These are phyloP conservation scores for Vicia sativa DNA, from an alignment of 306 rosid species.

Conservation along the genomic window DNA sequence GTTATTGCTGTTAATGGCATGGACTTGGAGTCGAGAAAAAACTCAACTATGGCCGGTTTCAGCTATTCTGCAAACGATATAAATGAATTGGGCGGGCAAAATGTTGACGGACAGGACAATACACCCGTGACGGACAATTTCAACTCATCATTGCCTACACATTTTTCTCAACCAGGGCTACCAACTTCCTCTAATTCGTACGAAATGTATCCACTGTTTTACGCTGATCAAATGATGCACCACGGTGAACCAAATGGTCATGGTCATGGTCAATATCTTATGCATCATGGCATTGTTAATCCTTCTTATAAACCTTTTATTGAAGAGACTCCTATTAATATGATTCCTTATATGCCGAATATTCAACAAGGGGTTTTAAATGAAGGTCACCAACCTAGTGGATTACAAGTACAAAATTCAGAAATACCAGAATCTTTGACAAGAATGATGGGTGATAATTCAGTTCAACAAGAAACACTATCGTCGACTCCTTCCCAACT, in stretches of 20 bases:
- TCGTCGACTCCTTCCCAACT: constrained; percentile 43
- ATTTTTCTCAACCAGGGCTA: constrained; percentile 50
- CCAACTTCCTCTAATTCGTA: constrained; percentile 52
- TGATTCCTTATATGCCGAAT: constrained; percentile 41
- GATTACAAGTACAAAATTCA: constrained; percentile 45
- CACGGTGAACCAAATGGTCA: constrained; percentile 46
- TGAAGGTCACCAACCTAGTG: constrained; percentile 42
- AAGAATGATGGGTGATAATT: constrained; percentile 49
- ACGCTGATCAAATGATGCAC: constrained; percentile 48
- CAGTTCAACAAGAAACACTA: constrained; percentile 45
- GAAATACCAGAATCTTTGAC: constrained; percentile 47
- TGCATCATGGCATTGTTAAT: constrained; percentile 40
- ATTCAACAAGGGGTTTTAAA: constrained; percentile 47
- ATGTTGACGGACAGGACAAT: constrained; percentile 45
- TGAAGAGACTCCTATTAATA: constrained; percentile 44
- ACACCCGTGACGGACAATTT: constrained; percentile 39
- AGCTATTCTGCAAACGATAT: constrained; percentile 55
- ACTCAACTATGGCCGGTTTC: constrained; percentile 53
- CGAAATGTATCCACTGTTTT: constrained; percentile 43
- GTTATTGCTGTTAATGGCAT: constrained; percentile 83
- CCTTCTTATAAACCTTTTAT: constrained; percentile 42
- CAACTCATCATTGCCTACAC: constrained; percentile 44
- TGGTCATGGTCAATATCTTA: constrained; percentile 43
- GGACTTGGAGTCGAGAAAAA: constrained; percentile 62
- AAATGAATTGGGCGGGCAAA: constrained; percentile 57